These are phyloP conservation scores for Pseudonitzschia pungens DNA, from an alignment of 108 stramenopile species.

Conservation along the genomic window DNA sequence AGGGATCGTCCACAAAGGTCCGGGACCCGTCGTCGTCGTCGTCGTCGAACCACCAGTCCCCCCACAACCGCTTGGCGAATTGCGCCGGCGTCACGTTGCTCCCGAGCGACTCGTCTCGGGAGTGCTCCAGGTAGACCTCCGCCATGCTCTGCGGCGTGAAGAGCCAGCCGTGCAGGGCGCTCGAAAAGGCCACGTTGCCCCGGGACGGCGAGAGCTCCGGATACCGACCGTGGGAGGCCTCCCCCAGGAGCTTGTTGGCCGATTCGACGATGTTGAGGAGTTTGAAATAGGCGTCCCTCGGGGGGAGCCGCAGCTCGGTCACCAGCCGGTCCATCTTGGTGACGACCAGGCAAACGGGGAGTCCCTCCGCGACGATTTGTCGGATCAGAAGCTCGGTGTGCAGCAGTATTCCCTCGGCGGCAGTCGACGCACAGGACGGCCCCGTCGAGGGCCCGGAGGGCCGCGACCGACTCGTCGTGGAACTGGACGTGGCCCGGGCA, in stretches of 20 bases:
- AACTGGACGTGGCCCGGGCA: conserved; percentile 96
- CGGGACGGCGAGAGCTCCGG: conserved; percentile 69
- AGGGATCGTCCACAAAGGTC: conserved; percentile 55
- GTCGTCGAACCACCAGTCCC: conserved; percentile 87
- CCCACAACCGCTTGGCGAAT: conserved; percentile 90
- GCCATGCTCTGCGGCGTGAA: conserved; percentile 92
- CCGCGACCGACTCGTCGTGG: conserved; percentile 92
- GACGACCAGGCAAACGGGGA: conserved; percentile 82
- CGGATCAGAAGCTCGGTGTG: conserved; percentile 87
- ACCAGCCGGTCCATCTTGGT: conserved; percentile 97
- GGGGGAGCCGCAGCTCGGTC: conserved; percentile 93
- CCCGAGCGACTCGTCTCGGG: conserved; percentile 48
- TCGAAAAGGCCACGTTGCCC: conserved; percentile 93
- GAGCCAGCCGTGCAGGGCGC: conserved; percentile 85
- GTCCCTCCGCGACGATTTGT: conserved; percentile 77
- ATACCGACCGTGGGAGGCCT: conserved; percentile 69
- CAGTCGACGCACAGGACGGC: conserved; percentile 93
- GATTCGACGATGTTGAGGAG: conserved; percentile 86
- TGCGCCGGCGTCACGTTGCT: conserved; percentile 69
- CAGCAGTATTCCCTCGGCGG: conserved; percentile 95
- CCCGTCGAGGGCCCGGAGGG: conserved; percentile 84
- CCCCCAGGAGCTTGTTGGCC: conserved; percentile 73
- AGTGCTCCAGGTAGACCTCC: conserved; percentile 76
- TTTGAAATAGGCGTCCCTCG: conserved; percentile 95
- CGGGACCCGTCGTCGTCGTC: conserved; percentile 63